Percentiles rank a stretch among this genome's conserved stretches.
These are phyloP conservation scores for Verticillium longisporum DNA, from an alignment of 2,329 filamentous ascomycete species.

Conservation along the genomic window DNA sequence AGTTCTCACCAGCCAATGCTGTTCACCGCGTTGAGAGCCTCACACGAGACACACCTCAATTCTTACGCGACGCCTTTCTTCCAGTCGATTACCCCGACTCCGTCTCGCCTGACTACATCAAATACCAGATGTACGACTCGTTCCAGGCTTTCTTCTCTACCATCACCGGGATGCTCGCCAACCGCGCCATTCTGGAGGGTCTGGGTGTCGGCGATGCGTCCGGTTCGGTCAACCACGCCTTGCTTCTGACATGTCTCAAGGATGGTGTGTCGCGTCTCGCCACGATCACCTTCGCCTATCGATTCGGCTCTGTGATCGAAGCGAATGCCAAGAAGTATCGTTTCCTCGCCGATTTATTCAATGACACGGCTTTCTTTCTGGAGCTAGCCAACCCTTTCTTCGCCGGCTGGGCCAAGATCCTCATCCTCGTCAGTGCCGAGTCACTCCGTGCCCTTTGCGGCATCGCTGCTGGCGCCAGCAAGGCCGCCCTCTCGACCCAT, in stretches of 20 bases:
- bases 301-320: slow-evolving; percentile 74
- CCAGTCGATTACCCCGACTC: slow-evolving; percentile 84
- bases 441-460: slow-evolving; percentile 65
- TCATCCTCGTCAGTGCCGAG: slow-evolving; percentile 42
- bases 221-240: slow-evolving; percentile 71
- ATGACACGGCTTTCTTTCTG: slow-evolving; percentile 80
- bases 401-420: slow-evolving; percentile 42
- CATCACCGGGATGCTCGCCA: slow-evolving; percentile 73
- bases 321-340: slow-evolving; percentile 89
- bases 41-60: neutral
- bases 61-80: slow-evolving; percentile 59
- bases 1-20: neutral
- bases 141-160: slow-evolving; percentile 80
- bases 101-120: slow-evolving; percentile 76
- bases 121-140: slow-evolving; percentile 66
- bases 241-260: slow-evolving; percentile 77
- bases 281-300: slow-evolving; percentile 81
- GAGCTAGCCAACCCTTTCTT: slow-evolving; percentile 75
- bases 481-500: slow-evolving; percentile 85
- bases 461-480: slow-evolving; percentile 82
- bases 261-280: slow-evolving; percentile 75
- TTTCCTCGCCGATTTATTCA: slow-evolving; percentile 81
- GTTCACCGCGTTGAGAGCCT: neutral
- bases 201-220: slow-evolving; percentile 78
- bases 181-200: slow-evolving; percentile 69